Evolutionary conservation across 768 basidiomycete genomes (phyloP), one percentile per base, ranked within the genome.

Genomic region (Podaxis sp.): DNA sequence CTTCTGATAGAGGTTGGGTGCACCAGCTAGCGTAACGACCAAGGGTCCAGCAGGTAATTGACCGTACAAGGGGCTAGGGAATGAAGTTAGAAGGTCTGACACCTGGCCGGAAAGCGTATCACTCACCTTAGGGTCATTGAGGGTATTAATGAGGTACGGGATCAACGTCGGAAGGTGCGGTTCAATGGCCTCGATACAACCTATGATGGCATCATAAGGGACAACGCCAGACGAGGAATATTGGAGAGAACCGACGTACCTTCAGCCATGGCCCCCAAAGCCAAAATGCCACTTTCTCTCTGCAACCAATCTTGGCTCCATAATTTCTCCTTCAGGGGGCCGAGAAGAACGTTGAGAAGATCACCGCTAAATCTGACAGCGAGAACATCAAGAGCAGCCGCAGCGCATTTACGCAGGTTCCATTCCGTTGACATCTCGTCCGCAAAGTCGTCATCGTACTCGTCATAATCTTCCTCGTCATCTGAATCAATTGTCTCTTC

Each of bases 41-140:
- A n/a, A 99, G 82, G 0, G 96, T 98, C 97, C 97, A 99, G 74
- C 97, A 99, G 15, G 96, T 95, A 70, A 99, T 99, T 2, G 97
- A 98, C 62, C 97, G 89, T 8, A 99, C 93, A 44, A 99, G 89
- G 20, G 97, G 96, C 93, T 96, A 73, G 28, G 57, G 41, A 63
- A 60, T 26, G 55, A 63, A 33, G 46, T 66, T 30, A 68, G 59
- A 64, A 60, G 66, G 33, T 33, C 33, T 33, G 37, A 63, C 48
- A 46, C 57, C 55, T 56, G 38, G 49, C 44, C 62, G 58, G 51
- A 62, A 41, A 60, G 15, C 13, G 38, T n/a, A 56, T 64, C 12
- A 68, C 77, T 62, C 70, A 93, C 96, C 87, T 98, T 98, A 41
- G 92, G 83, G 75, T 99, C 95, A 63, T 89, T 90, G 59, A 99